Evolutionary conservation across 495 filamentous ascomycete species (phyloP).

Genomic region (Cenococcum geophilum): DNA sequence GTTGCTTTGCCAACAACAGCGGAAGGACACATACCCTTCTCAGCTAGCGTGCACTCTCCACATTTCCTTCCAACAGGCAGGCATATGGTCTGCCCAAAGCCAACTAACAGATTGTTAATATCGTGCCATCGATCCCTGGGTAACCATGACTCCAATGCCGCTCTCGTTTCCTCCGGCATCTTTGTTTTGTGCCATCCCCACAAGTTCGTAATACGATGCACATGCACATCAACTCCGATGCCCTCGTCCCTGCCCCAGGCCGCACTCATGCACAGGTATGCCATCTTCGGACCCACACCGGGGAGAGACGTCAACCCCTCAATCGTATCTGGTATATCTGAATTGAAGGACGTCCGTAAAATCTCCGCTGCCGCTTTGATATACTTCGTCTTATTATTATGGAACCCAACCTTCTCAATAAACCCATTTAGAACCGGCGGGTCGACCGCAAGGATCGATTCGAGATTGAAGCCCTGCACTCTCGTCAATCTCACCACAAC

Average conservation of each 20-base stretch:
- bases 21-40: constrained; percentile 67
- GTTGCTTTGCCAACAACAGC: constrained; percentile 49
- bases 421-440: constrained; percentile 66
- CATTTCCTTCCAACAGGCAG: constrained; percentile 72
- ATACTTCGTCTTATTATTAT: constrained; percentile 92
- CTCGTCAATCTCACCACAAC: too few species aligned
- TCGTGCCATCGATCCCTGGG: constrained; percentile 86
- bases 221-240: constrained; percentile 63
- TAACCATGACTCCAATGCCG: constrained; percentile 73
- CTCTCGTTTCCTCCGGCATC: constrained; percentile 78
- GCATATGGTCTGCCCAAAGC: constrained; percentile 84
- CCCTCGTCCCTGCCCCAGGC: constrained; percentile 58
- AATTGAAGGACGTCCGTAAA: constrained; percentile 58
- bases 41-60: constrained; percentile 72
- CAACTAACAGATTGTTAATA: constrained; percentile 88
- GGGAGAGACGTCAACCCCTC: constrained; percentile 74
- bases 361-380: constrained; percentile 73
- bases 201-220: constrained; percentile 87
- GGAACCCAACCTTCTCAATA: constrained; percentile 83
- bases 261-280: constrained; percentile 76
- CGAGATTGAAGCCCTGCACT: constrained; percentile 56
- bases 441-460: constrained; percentile 70
- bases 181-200: constrained; percentile 91
- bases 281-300: constrained; percentile 97
- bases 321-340: constrained; percentile 80